Base-by-base conservation (phyloP, 2,329 filamentous ascomycete genomes). In the Hypoxylon rubiginosum region DNA sequence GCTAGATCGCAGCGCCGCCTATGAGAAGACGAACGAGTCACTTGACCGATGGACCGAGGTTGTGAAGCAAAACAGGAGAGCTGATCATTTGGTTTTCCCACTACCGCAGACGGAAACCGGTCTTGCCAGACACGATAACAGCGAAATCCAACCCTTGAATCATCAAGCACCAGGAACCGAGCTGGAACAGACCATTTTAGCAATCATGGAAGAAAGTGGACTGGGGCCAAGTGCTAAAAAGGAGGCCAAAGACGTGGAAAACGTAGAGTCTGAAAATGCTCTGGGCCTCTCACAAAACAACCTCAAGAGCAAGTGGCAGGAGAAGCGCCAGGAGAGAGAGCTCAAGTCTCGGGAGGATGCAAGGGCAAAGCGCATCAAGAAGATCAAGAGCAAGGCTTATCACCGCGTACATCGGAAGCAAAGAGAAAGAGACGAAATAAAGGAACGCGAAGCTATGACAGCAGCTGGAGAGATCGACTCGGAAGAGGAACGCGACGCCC, bases 311-410 rank as follows among this genome's bases (percentile, higher is more conserved):
- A 85, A 92, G 24, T 86, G 90, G 60, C 89, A 90, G 51, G 89
- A 94, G 75, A 86, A 95, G 61, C 90, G 96, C 11, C 90, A 90
- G 77, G 90, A 92, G 68, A 87, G 96, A 71, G 95, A 98, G 74
- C 82, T 97, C 7, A 86, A 95, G 70, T 97, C 97, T 73, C 88
- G 94, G 10, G 95, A 98, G 80, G 91, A 97, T 75, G 90, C 94
- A 46, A 91, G 94, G 61, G 88, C 94, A 7, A 97, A 94, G 81
- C 91, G 96, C 24, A 93, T 99, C 81, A 97, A 97, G 82, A 98
- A 98, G 84, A 99, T 99, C 82, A 99, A 99, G 85, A 97, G 92
- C 77, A 99, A 97, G 79, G 88, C 94, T 0, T 99, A 97, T 77
- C 92, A 95, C 59, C 91, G 94, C 48, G 91, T 98, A 13, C 95